Evolutionary conservation across 1,139 yeast genomes (phyloP).

Genomic region (Nakaseomyces delphensis): DNA sequence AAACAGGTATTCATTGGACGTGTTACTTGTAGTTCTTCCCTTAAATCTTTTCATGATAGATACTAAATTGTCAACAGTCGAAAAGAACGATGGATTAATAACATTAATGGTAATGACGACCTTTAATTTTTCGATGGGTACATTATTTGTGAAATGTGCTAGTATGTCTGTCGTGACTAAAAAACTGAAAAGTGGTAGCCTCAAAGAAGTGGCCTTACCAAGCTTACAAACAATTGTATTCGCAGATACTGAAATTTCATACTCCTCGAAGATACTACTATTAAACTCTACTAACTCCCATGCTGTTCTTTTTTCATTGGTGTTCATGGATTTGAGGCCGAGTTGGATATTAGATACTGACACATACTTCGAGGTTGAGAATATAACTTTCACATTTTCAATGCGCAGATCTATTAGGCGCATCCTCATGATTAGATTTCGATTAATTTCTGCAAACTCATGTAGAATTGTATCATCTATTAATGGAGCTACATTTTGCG

Average conservation of each 20-base stretch:
- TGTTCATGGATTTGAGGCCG: constrained; percentile 19
- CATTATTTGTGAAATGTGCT: constrained; percentile 15
- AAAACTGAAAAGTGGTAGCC: constrained; percentile 25
- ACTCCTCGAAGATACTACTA: constrained; percentile 14
- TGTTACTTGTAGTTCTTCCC: neutral
- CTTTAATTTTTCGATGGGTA: constrained; percentile 16
- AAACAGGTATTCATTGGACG: neutral
- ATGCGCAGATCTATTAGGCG: constrained; percentile 25
- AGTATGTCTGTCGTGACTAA: constrained; percentile 24
- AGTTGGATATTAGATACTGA: constrained; percentile 25
- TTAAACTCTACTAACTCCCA: constrained; percentile 19
- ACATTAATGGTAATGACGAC: constrained; percentile 21
- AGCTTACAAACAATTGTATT: constrained; percentile 19
- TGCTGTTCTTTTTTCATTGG: constrained; percentile 17
- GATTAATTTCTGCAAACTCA: constrained; percentile 8
- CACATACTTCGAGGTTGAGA: constrained; percentile 13
- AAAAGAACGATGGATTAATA: constrained; percentile 25
- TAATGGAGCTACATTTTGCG: neutral
- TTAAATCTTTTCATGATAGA: neutral
- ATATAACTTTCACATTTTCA: constrained; percentile 21
- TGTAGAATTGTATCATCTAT: constrained; percentile 2
- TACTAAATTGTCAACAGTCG: constrained; percentile 14
- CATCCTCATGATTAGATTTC: constrained; percentile 12
- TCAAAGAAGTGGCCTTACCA: constrained; percentile 16
- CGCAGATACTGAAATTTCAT: constrained; percentile 26